Percentiles rank a stretch among this genome's conserved stretches.
phyloP scores from a whole-genome alignment of 2,329 filamentous ascomycete species.

The Neofusicoccum kwambonambiense region DNA sequence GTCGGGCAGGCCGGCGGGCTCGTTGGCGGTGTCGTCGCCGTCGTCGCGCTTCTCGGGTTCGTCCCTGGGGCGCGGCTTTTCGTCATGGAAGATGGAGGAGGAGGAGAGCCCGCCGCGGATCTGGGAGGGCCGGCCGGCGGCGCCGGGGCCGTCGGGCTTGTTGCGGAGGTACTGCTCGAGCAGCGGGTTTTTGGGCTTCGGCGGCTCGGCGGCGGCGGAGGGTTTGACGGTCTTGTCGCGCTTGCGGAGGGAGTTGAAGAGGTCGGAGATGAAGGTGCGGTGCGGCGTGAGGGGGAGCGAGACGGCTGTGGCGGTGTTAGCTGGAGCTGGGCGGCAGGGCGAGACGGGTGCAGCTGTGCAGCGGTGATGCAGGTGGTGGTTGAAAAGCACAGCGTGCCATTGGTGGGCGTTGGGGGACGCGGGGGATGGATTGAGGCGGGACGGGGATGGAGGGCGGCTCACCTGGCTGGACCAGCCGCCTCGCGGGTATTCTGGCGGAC shows the following conservation, averaged over 20 bases:
- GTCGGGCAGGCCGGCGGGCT: constrained; percentile 19
- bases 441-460: constrained; percentile 28
- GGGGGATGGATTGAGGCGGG: neutral
- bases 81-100: constrained; percentile 54
- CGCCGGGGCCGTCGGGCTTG: constrained; percentile 13
- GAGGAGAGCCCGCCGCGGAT: constrained; percentile 44
- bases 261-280: constrained; percentile 11
- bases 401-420: neutral
- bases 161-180: constrained; percentile 57
- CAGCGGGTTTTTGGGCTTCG: constrained; percentile 50
- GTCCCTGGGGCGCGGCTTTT: constrained; percentile 22
- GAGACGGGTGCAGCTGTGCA: neutral
- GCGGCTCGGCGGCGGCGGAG: neutral
- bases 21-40: neutral
- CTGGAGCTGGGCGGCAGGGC: neutral
- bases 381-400: neutral
- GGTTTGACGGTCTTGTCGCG: neutral
- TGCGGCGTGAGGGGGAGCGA: constrained; percentile 7
- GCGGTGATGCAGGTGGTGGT: neutral
- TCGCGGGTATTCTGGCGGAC: constrained; percentile 64
- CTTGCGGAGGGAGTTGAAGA: constrained; percentile 3
- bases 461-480: constrained; percentile 63
- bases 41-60: neutral
- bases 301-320: constrained; percentile 7
- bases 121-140: constrained; percentile 23